These are phyloP conservation scores for Mrakia frigida DNA, from an alignment of 768 basidiomycete species.

Conservation along the genomic window DNA sequence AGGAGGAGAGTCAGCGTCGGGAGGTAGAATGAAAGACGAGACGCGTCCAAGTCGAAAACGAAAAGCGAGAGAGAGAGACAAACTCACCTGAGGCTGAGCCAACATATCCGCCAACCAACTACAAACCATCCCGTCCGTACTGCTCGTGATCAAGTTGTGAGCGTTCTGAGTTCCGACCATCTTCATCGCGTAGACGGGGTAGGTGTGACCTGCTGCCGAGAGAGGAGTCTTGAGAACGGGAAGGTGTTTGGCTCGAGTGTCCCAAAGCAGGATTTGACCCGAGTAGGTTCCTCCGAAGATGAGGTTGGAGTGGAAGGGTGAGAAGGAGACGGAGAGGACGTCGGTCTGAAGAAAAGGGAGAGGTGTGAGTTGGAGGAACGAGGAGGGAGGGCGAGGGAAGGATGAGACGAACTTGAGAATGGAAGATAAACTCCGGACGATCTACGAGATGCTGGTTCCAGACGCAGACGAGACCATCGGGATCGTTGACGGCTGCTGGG, in stretches of 20 bases:
- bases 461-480: slow-evolving; percentile 91
- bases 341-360: slow-evolving; percentile 65
- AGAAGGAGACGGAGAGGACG: slow-evolving; percentile 92
- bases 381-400: background rate
- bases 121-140: slow-evolving; percentile 94
- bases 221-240: slow-evolving; percentile 95
- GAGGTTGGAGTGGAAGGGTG: slow-evolving; percentile 94
- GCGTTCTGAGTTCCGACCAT: slow-evolving; percentile 99
- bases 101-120: slow-evolving; percentile 99
- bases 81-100: slow-evolving; percentile 81
- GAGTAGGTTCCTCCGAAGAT: slow-evolving; percentile 99
- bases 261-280: slow-evolving; percentile 96
- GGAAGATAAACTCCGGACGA: slow-evolving; percentile 95
- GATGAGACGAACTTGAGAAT: slow-evolving; percentile 76
- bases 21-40: background rate
- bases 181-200: slow-evolving; percentile 96
- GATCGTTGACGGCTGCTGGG: slow-evolving; percentile 84
- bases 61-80: background rate
- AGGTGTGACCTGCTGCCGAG: slow-evolving; percentile 93
- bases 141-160: slow-evolving; percentile 92
- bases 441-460: slow-evolving; percentile 96
- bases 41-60: background rate
- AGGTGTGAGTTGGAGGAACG: background rate
- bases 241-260: slow-evolving; percentile 91
- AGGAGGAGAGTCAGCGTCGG: background rate